phyloP scores from a whole-genome alignment of 306 rosid species.

The Spatholobus suberectus region DNA sequence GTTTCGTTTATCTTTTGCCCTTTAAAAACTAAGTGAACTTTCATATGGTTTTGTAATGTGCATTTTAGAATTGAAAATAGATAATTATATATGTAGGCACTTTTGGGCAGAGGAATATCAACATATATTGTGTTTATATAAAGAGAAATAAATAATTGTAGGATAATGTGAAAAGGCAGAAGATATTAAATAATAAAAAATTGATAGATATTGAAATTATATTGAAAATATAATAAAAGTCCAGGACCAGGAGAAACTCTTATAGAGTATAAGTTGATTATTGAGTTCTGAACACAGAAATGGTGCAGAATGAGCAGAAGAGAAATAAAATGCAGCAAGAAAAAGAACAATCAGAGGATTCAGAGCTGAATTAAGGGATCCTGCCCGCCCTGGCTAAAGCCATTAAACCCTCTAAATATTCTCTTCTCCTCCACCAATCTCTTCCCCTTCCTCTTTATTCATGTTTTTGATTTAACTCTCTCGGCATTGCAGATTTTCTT shows the following conservation, averaged over 20 bases:
- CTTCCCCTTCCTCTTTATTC: not conserved
- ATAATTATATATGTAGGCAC: conserved; percentile 21
- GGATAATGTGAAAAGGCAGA: not conserved
- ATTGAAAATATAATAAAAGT: not conserved
- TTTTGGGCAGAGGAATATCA: not conserved
- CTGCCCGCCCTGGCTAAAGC: not conserved
- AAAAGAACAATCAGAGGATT: not conserved
- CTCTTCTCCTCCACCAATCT: not conserved
- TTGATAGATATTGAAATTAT: not conserved
- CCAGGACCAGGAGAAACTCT: not conserved
- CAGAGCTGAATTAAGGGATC: not conserved
- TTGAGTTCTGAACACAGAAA: not conserved
- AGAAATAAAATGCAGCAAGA: not conserved
- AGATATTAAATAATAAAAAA: conserved; percentile 2
- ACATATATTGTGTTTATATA: not conserved
- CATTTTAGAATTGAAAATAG: conserved; percentile 13
- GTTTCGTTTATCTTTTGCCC: conserved; percentile 3
- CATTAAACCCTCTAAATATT: not conserved
- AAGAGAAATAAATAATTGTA: not conserved
- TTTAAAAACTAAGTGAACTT: not conserved
- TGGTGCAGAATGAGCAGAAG: not conserved
- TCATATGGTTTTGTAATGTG: conserved; percentile 4
- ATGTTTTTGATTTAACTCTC: not conserved
- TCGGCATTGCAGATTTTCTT: not conserved
- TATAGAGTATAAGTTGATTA: not conserved